phyloP scores from a whole-genome alignment of 2,329 filamentous ascomycete species.

The Thielaviopsis populi region DNA sequence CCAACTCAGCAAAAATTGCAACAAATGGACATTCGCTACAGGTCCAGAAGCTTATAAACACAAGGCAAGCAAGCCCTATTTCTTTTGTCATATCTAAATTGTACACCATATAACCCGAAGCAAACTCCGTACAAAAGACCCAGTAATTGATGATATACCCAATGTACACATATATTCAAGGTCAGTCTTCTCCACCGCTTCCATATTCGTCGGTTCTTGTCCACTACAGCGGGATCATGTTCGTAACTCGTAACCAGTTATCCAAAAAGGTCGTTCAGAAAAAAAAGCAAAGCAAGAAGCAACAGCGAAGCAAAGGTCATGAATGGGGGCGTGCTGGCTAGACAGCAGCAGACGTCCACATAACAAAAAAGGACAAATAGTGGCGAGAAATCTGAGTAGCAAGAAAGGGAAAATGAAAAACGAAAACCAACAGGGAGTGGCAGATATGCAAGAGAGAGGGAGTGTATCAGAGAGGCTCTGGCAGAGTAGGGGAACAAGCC shows the following conservation, averaged over 20 bases:
- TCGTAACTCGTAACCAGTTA: neutral
- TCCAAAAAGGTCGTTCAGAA: neutral
- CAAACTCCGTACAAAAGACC: too few relatives aligned
- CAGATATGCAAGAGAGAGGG: conserved; percentile 1
- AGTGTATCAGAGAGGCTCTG: neutral
- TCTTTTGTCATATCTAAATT: too few relatives aligned
- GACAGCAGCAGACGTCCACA: neutral
- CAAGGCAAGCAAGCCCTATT: too few relatives aligned
- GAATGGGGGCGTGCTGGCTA: too few relatives aligned
- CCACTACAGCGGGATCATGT: neutral
- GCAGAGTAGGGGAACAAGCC: neutral
- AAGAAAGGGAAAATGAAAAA: neutral
- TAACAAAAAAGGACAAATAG: neutral
- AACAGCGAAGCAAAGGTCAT: neutral
- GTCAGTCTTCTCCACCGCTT: neutral
- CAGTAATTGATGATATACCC: neutral
- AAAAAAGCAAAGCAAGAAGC: neutral
- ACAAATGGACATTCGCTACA: too few relatives aligned
- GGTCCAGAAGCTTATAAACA: too few relatives aligned
- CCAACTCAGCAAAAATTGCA: too few relatives aligned
- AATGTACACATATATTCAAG: neutral
- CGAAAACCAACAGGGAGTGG: neutral
- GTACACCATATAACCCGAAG: too few relatives aligned
- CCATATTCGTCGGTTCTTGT: neutral
- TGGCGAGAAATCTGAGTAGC: neutral